These are phyloP conservation scores for Orbilia blumenaviensis DNA, from an alignment of 2,329 filamentous ascomycete species.

Conservation along the genomic window DNA sequence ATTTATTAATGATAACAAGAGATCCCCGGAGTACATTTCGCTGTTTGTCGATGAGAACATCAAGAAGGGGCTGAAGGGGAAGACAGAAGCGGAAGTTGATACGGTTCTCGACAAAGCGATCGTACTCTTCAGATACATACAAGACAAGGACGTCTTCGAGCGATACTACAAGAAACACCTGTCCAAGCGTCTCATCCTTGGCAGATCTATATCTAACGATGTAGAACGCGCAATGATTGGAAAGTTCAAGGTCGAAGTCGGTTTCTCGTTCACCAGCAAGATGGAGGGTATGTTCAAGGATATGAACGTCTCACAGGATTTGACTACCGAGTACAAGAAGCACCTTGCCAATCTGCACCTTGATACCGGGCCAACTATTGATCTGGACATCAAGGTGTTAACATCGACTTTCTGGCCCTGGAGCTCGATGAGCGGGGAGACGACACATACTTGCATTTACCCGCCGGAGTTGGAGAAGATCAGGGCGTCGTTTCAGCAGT, in stretches of 20 bases:
- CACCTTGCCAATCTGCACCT: slow-evolving; percentile 70
- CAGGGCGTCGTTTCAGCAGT: slow-evolving; percentile 85
- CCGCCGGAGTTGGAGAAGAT: slow-evolving; percentile 77
- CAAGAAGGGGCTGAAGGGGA: slow-evolving; percentile 91
- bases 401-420: slow-evolving; percentile 96
- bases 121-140: slow-evolving; percentile 82
- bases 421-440: slow-evolving; percentile 77
- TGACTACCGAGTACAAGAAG: slow-evolving; percentile 78
- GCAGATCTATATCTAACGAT: slow-evolving; percentile 88
- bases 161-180: slow-evolving; percentile 98
- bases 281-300: slow-evolving; percentile 99
- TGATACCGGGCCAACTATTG: slow-evolving; percentile 71
- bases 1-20: slow-evolving; percentile 89
- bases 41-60: slow-evolving; percentile 97
- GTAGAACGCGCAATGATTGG: slow-evolving; percentile 95
- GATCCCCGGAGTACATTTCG: slow-evolving; percentile 90
- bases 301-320: slow-evolving; percentile 84
- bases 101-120: slow-evolving; percentile 87
- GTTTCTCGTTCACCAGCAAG: slow-evolving; percentile 90
- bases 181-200: slow-evolving; percentile 83
- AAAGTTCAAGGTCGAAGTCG: slow-evolving; percentile 95
- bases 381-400: slow-evolving; percentile 83
- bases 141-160: slow-evolving; percentile 94
- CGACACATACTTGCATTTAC: slow-evolving; percentile 73
- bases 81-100: slow-evolving; percentile 88